A percentile compares a stretch with the other conserved stretches of the same genome.
Evolutionary conservation across 2,329 filamentous ascomycete genomes (phyloP).

Genomic region (Aspergillus fructus): DNA sequence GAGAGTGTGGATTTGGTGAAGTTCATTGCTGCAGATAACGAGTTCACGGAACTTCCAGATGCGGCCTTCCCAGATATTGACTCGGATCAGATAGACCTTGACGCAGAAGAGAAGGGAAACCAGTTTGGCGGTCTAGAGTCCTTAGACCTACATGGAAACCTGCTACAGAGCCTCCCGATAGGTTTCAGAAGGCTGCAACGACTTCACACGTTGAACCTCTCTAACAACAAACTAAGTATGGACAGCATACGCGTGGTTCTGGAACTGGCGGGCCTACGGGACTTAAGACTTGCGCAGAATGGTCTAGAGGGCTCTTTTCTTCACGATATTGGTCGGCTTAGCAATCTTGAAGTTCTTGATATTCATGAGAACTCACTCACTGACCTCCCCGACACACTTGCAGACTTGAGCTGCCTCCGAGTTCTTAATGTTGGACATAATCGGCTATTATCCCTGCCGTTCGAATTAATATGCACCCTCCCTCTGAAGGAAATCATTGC

Average conservation of each 20-base stretch:
- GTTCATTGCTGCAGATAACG: slow-evolving; percentile 86
- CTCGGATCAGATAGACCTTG: slow-evolving; percentile 56
- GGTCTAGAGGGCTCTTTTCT: slow-evolving; percentile 68
- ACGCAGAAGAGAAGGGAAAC: slow-evolving; percentile 66
- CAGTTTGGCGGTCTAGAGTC: slow-evolving; percentile 81
- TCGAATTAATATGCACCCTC: slow-evolving; percentile 65
- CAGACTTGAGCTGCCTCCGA: slow-evolving; percentile 67
- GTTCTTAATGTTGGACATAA: slow-evolving; percentile 81
- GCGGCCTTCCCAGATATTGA: slow-evolving; percentile 73
- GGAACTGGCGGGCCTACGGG: slow-evolving; percentile 70
- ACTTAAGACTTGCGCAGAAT: slow-evolving; percentile 81
- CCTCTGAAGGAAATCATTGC: slow-evolving; percentile 72
- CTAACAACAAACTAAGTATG: slow-evolving; percentile 77
- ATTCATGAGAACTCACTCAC: slow-evolving; percentile 77
- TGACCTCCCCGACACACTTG: slow-evolving; percentile 65
- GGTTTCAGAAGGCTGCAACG: slow-evolving; percentile 72
- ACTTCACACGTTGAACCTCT: slow-evolving; percentile 80
- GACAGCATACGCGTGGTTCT: slow-evolving; percentile 70
- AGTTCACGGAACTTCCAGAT: slow-evolving; percentile 72
- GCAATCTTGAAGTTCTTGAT: slow-evolving; percentile 75
- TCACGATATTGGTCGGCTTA: slow-evolving; percentile 61
- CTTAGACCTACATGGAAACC: slow-evolving; percentile 84
- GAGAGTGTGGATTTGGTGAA: slow-evolving; percentile 85
- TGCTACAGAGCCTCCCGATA: slow-evolving; percentile 68
- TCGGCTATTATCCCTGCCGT: slow-evolving; percentile 67